Percentiles rank a stretch among this genome's conserved stretches.
Conservation (phyloP, 371 early-diverging fungal genomes). For the Syncephalis plumigaleata region DNA sequence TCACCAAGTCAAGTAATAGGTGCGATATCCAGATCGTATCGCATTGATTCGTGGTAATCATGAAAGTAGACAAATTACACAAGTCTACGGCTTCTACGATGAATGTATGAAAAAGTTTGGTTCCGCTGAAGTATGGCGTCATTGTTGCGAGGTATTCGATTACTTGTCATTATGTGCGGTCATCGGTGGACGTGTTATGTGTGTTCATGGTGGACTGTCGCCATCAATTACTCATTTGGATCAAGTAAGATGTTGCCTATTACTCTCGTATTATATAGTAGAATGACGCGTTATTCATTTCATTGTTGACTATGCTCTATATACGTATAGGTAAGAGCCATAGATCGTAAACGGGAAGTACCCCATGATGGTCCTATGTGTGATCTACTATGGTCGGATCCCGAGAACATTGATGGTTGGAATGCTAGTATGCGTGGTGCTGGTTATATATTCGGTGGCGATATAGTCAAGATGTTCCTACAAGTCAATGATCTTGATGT, state of each 20-base stretch:
- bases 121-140: conserved; percentile 92
- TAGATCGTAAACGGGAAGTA: conserved; percentile 96
- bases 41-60: conserved; percentile 98
- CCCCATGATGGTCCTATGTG: conserved; percentile 99
- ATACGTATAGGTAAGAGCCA: conserved; percentile 59
- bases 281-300: not conserved
- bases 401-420: conserved; percentile 92
- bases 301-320: not conserved
- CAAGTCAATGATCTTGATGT: conserved; percentile 81
- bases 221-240: conserved; percentile 89
- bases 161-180: conserved; percentile 88
- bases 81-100: conserved; percentile 99
- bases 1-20: conserved; percentile 22
- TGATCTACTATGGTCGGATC: conserved; percentile 99
- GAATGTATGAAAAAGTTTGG: conserved; percentile 97
- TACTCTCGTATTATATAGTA: not conserved
- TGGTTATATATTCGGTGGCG: conserved; percentile 94
- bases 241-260: conserved; percentile 60
- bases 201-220: conserved; percentile 97
- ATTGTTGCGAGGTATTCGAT: conserved; percentile 98
- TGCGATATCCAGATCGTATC: conserved; percentile 87
- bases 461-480: conserved; percentile 70
- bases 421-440: conserved; percentile 96
- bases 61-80: conserved; percentile 97
- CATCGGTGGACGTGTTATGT: conserved; percentile 86